Conservation (phyloP, 192 early-diverging fungal genomes). For the Linderina pennispora region DNA sequence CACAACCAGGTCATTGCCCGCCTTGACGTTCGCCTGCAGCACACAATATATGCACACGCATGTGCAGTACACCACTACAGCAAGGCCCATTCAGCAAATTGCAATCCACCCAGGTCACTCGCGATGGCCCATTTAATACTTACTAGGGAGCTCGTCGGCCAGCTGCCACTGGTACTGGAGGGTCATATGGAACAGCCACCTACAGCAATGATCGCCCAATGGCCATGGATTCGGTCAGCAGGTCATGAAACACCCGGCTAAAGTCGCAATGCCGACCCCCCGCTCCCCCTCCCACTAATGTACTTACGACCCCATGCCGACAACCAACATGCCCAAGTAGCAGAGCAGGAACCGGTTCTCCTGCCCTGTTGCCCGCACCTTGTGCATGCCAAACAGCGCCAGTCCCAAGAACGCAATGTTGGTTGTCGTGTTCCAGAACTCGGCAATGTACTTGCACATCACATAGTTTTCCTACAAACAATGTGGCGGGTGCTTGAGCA, state of each 20-base stretch:
- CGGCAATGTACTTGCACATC: constrained; percentile 63
- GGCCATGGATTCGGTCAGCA: too few species aligned
- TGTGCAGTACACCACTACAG: constrained; percentile 54
- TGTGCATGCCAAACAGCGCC: constrained; percentile 54
- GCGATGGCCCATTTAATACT: constrained; percentile 7
- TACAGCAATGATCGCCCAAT: too few species aligned
- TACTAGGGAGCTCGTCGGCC: constrained; percentile 74
- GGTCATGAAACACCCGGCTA: too few species aligned
- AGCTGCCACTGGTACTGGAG: constrained; percentile 66
- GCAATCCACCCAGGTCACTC: background rate
- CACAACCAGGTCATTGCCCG: constrained; percentile 30
- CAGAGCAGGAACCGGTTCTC: constrained; percentile 53
- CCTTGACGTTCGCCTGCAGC: constrained; percentile 45
- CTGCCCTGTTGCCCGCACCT: constrained; percentile 38
- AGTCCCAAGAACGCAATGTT: constrained; percentile 62
- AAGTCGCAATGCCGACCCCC: too few species aligned
- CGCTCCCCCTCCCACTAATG: too few species aligned
- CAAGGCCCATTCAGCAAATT: background rate
- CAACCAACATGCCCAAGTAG: constrained; percentile 53
- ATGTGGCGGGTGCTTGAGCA: background rate
- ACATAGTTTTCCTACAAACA: constrained; percentile 61
- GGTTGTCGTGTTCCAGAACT: constrained; percentile 71
- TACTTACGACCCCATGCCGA: constrained; percentile 66
- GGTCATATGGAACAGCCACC: constrained; percentile 73
- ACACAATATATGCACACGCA: constrained; percentile 51